Evolutionary conservation across 2,329 filamentous ascomycete genomes (phyloP), one percentile per base, ranked within the genome.

Genomic region (Lanzia echinophila): DNA sequence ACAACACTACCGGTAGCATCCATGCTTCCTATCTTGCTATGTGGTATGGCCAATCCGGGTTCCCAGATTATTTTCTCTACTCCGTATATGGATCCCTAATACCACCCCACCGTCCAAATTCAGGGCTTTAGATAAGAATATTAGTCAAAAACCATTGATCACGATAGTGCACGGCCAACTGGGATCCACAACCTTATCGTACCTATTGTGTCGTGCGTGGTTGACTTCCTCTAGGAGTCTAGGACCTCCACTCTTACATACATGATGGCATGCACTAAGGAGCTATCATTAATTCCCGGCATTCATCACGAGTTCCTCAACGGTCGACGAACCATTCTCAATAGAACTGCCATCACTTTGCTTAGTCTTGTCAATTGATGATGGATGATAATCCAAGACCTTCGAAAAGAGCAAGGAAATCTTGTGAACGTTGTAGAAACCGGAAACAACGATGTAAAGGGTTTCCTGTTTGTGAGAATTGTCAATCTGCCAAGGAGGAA

Each of bases 361-460:
- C 19, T 8, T 17, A 39, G 36, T 17, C 36, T 17, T 19, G 36
- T 39, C n/a, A n/a, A 39, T 15, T 39, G 60, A 60, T 33, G 15
- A 61, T 61, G 56, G 58, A 62, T 59, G 58, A 63, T 10, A 63
- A 57, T 54, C 60, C 62, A 7, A 56, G 59, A 17, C 59, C 63
- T 4, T 62, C 61, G n/a, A 65, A 65, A 53, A 47, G 63, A 52
- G 59, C 62, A 3, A 56, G 63, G 31, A 65, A 62, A 39, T 60
- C 57, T 19, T 64, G 62, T 49, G 60, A 61, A 31, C 45, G 63
- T 17, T 65, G 62, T 52, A 48, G 63, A 53, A 55, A 50, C 3
- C 45, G 61, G 38, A 64, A 64, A 47, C 61, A 64, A 56, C 62
- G 62, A 57, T 65, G 61, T 41, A 58, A 62, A 36, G 61, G 62